Evolutionary conservation across 2,329 filamentous ascomycete genomes (phyloP).

Genomic region (Knufia petricola): DNA sequence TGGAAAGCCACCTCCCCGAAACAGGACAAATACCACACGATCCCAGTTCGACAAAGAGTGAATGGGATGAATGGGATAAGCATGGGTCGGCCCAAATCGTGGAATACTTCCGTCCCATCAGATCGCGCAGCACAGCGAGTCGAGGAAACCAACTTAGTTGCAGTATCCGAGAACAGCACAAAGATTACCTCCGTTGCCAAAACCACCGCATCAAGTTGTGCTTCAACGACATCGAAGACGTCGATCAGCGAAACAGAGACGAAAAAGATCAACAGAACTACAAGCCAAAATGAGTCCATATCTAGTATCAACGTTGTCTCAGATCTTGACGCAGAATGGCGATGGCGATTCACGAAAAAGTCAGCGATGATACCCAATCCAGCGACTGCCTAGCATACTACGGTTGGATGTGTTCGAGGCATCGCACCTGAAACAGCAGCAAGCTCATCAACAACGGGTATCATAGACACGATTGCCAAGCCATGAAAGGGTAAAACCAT

Average conservation of each 20-base stretch:
- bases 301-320: background rate
- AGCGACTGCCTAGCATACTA: background rate
- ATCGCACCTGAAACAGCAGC: too few relatives aligned
- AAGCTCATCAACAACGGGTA: too few relatives aligned
- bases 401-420: too few relatives aligned
- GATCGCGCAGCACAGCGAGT: background rate
- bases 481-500: too few relatives aligned
- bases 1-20: background rate
- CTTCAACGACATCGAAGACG: background rate
- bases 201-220: background rate
- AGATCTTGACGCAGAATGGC: conserved; percentile 8
- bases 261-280: background rate
- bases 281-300: background rate
- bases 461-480: too few relatives aligned
- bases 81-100: too few relatives aligned
- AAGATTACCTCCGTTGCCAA: background rate
- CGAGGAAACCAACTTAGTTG: background rate
- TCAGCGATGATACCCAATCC: background rate
- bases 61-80: too few relatives aligned
- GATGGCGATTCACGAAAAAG: conserved; percentile 7
- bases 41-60: background rate
- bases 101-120: background rate
- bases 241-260: background rate
- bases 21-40: background rate
- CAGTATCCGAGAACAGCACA: background rate